Evolutionary conservation across 2,329 filamentous ascomycete species (phyloP).

Genomic region (Aureobasidium sp.): DNA sequence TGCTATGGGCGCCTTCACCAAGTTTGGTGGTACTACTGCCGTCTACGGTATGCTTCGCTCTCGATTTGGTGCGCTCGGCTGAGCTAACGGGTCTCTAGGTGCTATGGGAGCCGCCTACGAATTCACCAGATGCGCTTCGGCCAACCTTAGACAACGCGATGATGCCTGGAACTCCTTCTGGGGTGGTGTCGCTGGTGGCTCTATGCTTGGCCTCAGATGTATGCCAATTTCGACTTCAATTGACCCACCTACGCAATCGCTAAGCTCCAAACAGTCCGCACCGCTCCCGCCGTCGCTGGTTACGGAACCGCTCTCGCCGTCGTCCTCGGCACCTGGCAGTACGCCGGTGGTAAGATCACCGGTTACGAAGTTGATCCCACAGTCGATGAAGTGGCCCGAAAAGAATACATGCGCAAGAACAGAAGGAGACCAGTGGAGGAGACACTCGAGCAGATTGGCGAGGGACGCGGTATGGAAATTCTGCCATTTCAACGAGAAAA

Average conservation of each 20-base stretch:
- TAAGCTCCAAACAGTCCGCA: conserved; percentile 36
- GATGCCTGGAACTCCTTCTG: conserved; percentile 68
- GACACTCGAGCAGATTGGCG: conserved; percentile 73
- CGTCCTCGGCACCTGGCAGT: conserved; percentile 58
- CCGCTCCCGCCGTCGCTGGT: conserved; percentile 63
- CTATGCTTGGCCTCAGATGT: conserved; percentile 67
- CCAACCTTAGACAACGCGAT: conserved; percentile 80
- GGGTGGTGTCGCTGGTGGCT: conserved; percentile 69
- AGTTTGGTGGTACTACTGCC: conserved; percentile 66
- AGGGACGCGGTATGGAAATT: conserved; percentile 65
- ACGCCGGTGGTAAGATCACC: conserved; percentile 55
- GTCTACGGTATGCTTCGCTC: conserved; percentile 49
- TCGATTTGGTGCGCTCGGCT: not conserved
- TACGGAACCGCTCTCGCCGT: conserved; percentile 55
- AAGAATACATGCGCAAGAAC: conserved; percentile 65
- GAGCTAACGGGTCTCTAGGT: conserved; percentile 42
- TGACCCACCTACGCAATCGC: conserved; percentile 2
- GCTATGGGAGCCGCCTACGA: conserved; percentile 67
- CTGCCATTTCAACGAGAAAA: not conserved
- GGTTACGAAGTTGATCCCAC: conserved; percentile 49
- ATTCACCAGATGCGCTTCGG: conserved; percentile 68
- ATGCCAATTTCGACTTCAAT: conserved; percentile 28
- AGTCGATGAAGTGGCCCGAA: conserved; percentile 67
- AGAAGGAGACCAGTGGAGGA: conserved; percentile 69
- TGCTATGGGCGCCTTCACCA: conserved; percentile 70